These are phyloP conservation scores for Metarhizium humberi DNA, from an alignment of 2,329 filamentous ascomycete genomes.

Conservation along the genomic window DNA sequence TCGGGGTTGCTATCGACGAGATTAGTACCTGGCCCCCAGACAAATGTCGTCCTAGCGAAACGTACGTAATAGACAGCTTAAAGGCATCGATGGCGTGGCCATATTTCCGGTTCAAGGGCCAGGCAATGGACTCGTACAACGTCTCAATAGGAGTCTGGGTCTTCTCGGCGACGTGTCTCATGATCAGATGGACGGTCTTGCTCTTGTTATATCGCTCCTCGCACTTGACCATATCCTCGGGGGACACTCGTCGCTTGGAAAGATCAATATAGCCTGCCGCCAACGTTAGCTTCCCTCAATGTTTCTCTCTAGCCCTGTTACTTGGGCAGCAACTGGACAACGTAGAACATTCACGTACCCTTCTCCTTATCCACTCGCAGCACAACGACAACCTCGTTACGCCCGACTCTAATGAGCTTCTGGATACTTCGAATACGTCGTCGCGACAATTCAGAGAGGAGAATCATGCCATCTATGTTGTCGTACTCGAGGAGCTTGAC, in stretches of 20 bases:
- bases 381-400: conserved; percentile 97
- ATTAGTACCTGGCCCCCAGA: not conserved
- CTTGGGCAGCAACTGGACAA: not conserved
- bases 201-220: conserved; percentile 99
- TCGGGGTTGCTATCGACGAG: conserved; percentile 65
- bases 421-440: conserved; percentile 98
- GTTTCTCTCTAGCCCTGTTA: conserved; percentile 5
- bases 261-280: conserved; percentile 79
- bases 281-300: conserved; percentile 16
- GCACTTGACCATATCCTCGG: conserved; percentile 96
- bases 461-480: conserved; percentile 99
- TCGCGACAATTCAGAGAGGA: conserved; percentile 93
- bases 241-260: conserved; percentile 94
- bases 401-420: conserved; percentile 94
- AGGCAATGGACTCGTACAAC: conserved; percentile 88
- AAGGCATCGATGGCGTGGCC: conserved; percentile 96
- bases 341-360: conserved; percentile 38
- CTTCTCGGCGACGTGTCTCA: conserved; percentile 98
- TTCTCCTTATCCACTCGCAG: conserved; percentile 99
- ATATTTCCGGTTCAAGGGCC: conserved; percentile 97
- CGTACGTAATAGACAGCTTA: conserved; percentile 95
- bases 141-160: conserved; percentile 88
- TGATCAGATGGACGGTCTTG: conserved; percentile 98
- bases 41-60: conserved; percentile 6
- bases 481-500: conserved; percentile 99